Conservation (phyloP, 2,329 filamentous ascomycete genomes). For the Aspergillus fischeri region DNA sequence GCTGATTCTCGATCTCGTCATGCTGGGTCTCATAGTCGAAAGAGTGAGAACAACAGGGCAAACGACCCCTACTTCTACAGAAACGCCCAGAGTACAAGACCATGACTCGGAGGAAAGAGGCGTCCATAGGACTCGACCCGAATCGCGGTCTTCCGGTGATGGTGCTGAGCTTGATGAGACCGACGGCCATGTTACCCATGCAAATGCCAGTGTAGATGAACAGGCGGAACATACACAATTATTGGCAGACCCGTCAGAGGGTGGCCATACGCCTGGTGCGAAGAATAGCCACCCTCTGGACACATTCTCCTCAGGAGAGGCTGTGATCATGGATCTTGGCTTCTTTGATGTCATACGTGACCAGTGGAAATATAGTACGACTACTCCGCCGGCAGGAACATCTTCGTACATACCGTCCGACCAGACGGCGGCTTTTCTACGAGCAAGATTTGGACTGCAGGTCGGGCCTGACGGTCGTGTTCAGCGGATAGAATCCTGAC, state of each 20-base stretch:
- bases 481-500: slow-evolving; percentile 25
- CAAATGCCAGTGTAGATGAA: slow-evolving; percentile 13
- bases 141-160: slow-evolving; percentile 36
- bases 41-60: slow-evolving; percentile 44
- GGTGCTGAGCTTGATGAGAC: slow-evolving; percentile 39
- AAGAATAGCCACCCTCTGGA: slow-evolving; percentile 36
- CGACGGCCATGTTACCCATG: slow-evolving; percentile 17
- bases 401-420: slow-evolving; percentile 26
- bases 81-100: slow-evolving; percentile 44
- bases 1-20: slow-evolving; percentile 53
- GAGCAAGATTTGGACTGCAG: slow-evolving; percentile 36
- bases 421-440: slow-evolving; percentile 34
- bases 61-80: slow-evolving; percentile 4
- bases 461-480: slow-evolving; percentile 33
- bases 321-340: slow-evolving; percentile 36
- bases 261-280: slow-evolving; percentile 9
- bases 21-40: slow-evolving; percentile 53
- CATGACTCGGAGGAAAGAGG: slow-evolving; percentile 59
- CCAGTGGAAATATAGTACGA: slow-evolving; percentile 35
- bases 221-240: slow-evolving; percentile 28
- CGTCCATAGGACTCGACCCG: slow-evolving; percentile 37
- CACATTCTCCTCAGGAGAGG: slow-evolving; percentile 33
- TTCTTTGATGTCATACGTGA: slow-evolving; percentile 33
- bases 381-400: slow-evolving; percentile 17
- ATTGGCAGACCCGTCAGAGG: slow-evolving; percentile 32